phyloP scores from a whole-genome alignment of 2,329 filamentous ascomycete genomes.

The Fusarium miscanthi region DNA sequence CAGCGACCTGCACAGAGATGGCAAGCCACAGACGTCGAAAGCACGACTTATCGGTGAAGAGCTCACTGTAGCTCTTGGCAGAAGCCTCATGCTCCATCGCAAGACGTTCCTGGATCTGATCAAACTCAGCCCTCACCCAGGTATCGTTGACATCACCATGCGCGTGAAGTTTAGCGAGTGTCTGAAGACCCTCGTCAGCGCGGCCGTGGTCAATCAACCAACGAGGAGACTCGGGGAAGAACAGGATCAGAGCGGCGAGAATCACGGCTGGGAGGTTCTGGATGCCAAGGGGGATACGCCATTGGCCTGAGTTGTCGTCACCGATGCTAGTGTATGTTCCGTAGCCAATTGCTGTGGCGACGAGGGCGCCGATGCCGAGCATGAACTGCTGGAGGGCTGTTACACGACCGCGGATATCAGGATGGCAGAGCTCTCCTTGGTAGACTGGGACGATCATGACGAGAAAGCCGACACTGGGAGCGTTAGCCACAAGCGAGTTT shows the following conservation, averaged over 20 bases:
- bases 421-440: slow-evolving; percentile 81
- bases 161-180: slow-evolving; percentile 75
- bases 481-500: not conserved
- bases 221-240: slow-evolving; percentile 39
- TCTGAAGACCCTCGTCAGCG: slow-evolving; percentile 70
- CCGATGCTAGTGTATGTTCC: slow-evolving; percentile 12
- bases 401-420: slow-evolving; percentile 77
- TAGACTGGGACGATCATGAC: slow-evolving; percentile 65
- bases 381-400: slow-evolving; percentile 84
- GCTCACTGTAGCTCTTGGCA: slow-evolving; percentile 72
- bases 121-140: slow-evolving; percentile 77
- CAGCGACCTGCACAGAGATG: slow-evolving; percentile 73
- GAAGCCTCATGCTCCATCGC: slow-evolving; percentile 73
- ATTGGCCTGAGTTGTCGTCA: slow-evolving; percentile 20
- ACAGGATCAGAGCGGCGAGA: slow-evolving; percentile 33
- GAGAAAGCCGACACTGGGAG: slow-evolving; percentile 35
- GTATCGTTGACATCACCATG: slow-evolving; percentile 72
- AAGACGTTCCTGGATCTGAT: slow-evolving; percentile 75
- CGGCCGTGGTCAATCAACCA: slow-evolving; percentile 74
- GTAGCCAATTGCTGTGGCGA: slow-evolving; percentile 52
- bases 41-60: slow-evolving; percentile 69
- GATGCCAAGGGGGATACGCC: slow-evolving; percentile 36
- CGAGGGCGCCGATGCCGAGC: slow-evolving; percentile 77
- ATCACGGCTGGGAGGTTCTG: slow-evolving; percentile 29
- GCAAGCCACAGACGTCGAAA: slow-evolving; percentile 78